Percentiles rank a stretch among this genome's conserved stretches.
phyloP scores from a whole-genome alignment of 441 rosid species.

The Hura crepitans region DNA sequence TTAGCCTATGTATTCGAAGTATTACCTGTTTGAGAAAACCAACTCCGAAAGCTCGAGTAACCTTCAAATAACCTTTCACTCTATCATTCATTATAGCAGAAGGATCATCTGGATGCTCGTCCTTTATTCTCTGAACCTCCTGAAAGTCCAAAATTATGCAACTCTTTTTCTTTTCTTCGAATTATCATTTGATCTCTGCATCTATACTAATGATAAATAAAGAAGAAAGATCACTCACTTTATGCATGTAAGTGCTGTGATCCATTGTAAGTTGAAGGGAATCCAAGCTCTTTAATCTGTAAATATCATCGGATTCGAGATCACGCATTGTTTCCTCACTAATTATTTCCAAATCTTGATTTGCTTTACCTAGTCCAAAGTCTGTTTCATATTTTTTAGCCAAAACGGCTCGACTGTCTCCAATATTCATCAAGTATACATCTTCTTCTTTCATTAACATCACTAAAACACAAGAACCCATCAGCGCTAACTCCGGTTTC shows the following conservation, averaged over 20 bases:
- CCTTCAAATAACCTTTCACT: slow-evolving; percentile 89
- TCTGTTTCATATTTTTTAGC: slow-evolving; percentile 57
- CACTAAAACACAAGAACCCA: slow-evolving; percentile 93
- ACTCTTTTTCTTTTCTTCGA: no score
- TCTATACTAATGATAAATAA: no score
- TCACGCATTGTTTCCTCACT: slow-evolving; percentile 57
- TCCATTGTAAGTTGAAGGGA: slow-evolving; percentile 75
- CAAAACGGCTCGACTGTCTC: slow-evolving; percentile 86
- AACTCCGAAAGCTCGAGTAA: slow-evolving; percentile 93
- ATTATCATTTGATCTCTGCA: no score
- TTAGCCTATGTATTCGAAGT: no score
- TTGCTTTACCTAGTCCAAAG: slow-evolving; percentile 44
- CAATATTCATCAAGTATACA: slow-evolving; percentile 85
- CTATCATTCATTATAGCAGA: slow-evolving; percentile 67
- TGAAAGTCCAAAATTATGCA: slow-evolving; percentile 32
- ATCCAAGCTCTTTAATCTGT: slow-evolving; percentile 31
- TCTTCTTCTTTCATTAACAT: slow-evolving; percentile 94
- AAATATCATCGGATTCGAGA: slow-evolving; percentile 46
- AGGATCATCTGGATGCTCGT: slow-evolving; percentile 73
- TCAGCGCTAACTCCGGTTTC: slow-evolving; percentile 82
- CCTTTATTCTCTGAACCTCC: slow-evolving; percentile 80
- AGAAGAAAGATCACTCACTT: slow-evolving; percentile 33
- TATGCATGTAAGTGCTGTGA: slow-evolving; percentile 72
- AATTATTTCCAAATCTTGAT: slow-evolving; percentile 67
- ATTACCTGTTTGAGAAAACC: slow-evolving; percentile 91